phyloP scores from a whole-genome alignment of 345 rosid species.

The Populus deltoides region DNA sequence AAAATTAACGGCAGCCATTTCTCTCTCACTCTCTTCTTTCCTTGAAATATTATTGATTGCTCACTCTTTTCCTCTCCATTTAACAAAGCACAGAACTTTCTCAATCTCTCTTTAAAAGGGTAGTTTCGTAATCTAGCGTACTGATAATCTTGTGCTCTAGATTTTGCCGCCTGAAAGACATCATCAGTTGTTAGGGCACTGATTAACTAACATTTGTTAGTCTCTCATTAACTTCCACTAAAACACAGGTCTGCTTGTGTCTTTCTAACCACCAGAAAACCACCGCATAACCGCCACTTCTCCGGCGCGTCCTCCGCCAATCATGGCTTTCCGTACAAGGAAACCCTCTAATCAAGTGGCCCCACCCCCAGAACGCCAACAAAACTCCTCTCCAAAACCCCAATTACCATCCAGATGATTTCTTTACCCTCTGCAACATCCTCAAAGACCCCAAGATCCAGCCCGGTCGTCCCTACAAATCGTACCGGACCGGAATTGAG shows the following conservation, averaged over 20 bases:
- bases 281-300: neutral
- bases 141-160: neutral
- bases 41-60: neutral
- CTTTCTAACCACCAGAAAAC: neutral
- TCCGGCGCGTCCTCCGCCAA: slow-evolving; percentile 18
- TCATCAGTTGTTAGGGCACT: neutral
- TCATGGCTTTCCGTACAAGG: slow-evolving; percentile 32
- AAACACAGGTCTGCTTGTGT: neutral
- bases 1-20: slow-evolving; percentile 47
- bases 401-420: slow-evolving; percentile 32
- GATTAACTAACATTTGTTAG: neutral
- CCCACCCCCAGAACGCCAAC: slow-evolving; percentile 17
- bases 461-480: slow-evolving; percentile 44
- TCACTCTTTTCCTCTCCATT: neutral
- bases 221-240: neutral
- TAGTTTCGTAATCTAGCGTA: neutral
- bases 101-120: neutral
- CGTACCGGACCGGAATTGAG: slow-evolving; percentile 47
- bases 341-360: slow-evolving; percentile 40
- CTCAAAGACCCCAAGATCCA: slow-evolving; percentile 40
- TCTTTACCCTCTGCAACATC: slow-evolving; percentile 46
- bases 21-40: neutral
- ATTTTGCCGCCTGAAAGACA: slow-evolving; percentile 14
- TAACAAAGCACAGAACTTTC: neutral
- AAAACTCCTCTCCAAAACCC: neutral